Base-by-base conservation (phyloP, 2,329 filamentous ascomycete genomes). In the Pseudogymnoascus sp. region DNA sequence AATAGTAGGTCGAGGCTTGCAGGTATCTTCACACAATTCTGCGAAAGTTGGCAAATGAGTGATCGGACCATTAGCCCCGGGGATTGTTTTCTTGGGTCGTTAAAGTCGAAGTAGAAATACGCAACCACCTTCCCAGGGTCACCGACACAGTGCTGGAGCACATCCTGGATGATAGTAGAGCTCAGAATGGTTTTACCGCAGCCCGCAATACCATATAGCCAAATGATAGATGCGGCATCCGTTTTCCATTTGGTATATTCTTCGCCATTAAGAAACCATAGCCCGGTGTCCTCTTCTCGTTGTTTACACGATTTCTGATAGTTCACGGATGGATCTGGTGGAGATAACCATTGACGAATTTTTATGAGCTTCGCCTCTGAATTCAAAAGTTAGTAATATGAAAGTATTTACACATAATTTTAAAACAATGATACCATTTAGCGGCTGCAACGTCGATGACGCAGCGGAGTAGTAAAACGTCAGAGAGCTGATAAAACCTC, bases 151-250 rank as follows among this genome's bases (percentile, higher is more conserved):
- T 44, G 16, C 10, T 12, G 38, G 6, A 42, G 1, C 10, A 42
- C 10, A 11, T 42, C 38, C 25, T 67, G 23, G 21, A 31, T 36
- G 25, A 78, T 66, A 1, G 70, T 74, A 5, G 73, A 77, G 64
- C 72, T 74, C 0, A 78, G 69, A 61, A 78, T 69, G 0, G 75
- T 78, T 65, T 79, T 79, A 10, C 78, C 76, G 59, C 76, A 78
- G 38, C 77, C 77, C 16, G 74, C 71, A 21, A 76, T 77, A 1
- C 77, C 75, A 66, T 76, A 63, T 5, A 78, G 70, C 75, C 75
- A 79, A 0, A 78, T 63, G 62, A 70, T 70, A 5, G 73, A 75
- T 11, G 68, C 68, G 14, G 60, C 31, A 12, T 59, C 44, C 0
- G 34, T 65, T 63, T 72, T 76, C 77, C 75, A 78, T 11, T 50